phyloP scores from a whole-genome alignment of 2,329 filamentous ascomycete species.

The Penicillium glabrum region DNA sequence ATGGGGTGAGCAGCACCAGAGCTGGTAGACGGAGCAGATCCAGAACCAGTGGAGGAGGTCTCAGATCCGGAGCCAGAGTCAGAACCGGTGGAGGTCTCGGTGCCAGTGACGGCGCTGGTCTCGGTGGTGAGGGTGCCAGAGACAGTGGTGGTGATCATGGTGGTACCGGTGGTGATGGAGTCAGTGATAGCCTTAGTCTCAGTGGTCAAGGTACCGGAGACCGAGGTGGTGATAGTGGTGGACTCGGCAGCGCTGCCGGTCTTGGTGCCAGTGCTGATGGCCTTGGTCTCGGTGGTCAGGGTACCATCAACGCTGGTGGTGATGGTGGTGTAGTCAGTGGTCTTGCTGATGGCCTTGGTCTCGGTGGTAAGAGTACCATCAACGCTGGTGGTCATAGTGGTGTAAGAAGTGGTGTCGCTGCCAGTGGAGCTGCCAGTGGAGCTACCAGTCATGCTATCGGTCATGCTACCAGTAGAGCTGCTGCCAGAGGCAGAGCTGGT shows the following conservation, averaged over 20 bases:
- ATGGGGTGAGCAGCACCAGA: conserved; percentile 29
- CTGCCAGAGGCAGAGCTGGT: background rate
- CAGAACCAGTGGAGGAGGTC: conserved; percentile 6
- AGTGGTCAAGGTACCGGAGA: conserved; percentile 18
- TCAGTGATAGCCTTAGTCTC: conserved; percentile 26
- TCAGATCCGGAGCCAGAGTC: conserved; percentile 11
- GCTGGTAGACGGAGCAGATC: conserved; percentile 14
- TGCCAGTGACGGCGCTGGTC: conserved; percentile 6
- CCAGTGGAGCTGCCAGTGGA: conserved; percentile 3
- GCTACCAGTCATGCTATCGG: background rate
- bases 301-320: conserved; percentile 9
- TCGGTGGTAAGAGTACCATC: conserved; percentile 7
- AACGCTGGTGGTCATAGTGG: background rate
- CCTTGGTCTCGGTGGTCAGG: conserved; percentile 4
- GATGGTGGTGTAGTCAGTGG: background rate
- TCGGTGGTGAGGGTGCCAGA: conserved; percentile 8
- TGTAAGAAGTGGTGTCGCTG: background rate
- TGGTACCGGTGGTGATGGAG: conserved; percentile 8
- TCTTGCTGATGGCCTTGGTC: background rate
- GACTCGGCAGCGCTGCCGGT: conserved; percentile 2
- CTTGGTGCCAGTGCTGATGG: conserved; percentile 7
- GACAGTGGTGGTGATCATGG: conserved; percentile 7
- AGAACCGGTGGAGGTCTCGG: conserved; percentile 11
- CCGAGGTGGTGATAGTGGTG: background rate
- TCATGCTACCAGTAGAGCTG: background rate